Conservation (phyloP, 345 rosid genomes). For the Brassica juncea region DNA sequence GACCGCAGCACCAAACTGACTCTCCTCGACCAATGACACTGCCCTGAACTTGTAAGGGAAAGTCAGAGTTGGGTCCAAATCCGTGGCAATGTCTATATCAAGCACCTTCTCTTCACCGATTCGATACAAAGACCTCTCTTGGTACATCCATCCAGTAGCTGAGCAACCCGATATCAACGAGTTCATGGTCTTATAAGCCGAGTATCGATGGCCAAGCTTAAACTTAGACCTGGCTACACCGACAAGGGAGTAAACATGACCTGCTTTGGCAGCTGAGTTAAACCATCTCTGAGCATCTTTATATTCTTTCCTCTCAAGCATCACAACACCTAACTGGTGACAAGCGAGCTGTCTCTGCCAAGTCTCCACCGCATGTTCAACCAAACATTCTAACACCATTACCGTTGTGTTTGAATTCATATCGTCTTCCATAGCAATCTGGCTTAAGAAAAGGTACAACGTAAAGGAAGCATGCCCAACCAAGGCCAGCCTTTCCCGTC, state of each 20-base stretch:
- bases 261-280: constrained; percentile 63
- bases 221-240: constrained; percentile 91
- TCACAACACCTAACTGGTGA: constrained; percentile 84
- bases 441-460: constrained; percentile 77
- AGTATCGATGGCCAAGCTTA: constrained; percentile 82
- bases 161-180: constrained; percentile 58
- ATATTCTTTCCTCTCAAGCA: constrained; percentile 85
- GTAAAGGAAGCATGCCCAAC: constrained; percentile 79
- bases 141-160: constrained; percentile 89
- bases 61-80: constrained; percentile 81
- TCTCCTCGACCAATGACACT: constrained; percentile 67
- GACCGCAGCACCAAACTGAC: constrained; percentile 66
- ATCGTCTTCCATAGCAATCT: constrained; percentile 77
- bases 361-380: constrained; percentile 58
- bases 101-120: constrained; percentile 66
- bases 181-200: constrained; percentile 78
- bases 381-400: constrained; percentile 83
- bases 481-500: constrained; percentile 60
- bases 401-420: constrained; percentile 83
- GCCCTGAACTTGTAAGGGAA: constrained; percentile 89
- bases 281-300: constrained; percentile 94
- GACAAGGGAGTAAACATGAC: constrained; percentile 71
- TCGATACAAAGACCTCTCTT: constrained; percentile 87
- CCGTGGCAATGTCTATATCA: constrained; percentile 72
- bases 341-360: constrained; percentile 89